phyloP scores from a whole-genome alignment of 2,329 filamentous ascomycete species.

The Geosmithia putterillii region DNA sequence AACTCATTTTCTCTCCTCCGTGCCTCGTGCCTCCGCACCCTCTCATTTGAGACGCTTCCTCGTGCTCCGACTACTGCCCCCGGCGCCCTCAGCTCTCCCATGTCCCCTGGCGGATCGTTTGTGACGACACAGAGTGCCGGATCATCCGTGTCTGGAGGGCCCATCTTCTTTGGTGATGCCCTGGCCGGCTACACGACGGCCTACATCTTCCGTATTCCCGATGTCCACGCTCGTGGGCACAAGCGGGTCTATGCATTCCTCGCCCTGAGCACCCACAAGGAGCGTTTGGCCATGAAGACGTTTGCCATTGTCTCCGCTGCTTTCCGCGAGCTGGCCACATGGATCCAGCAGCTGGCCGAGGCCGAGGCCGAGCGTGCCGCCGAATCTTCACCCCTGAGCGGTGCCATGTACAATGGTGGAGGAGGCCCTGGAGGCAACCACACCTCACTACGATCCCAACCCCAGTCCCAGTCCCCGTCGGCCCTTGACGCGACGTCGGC shows the following conservation, averaged over 20 bases:
- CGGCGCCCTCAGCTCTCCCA: background rate
- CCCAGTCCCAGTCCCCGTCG: slow-evolving; percentile 12
- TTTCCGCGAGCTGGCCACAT: slow-evolving; percentile 51
- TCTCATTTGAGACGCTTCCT: slow-evolving; percentile 55
- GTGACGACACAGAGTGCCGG: slow-evolving; percentile 41
- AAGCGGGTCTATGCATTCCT: slow-evolving; percentile 59
- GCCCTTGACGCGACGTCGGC: slow-evolving; percentile 14
- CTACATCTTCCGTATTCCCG: slow-evolving; percentile 58
- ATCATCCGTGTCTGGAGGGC: slow-evolving; percentile 46
- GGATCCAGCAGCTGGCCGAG: slow-evolving; percentile 55
- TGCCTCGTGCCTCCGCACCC: slow-evolving; percentile 51
- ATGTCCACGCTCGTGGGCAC: slow-evolving; percentile 54
- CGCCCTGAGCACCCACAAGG: slow-evolving; percentile 52
- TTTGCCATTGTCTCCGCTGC: slow-evolving; percentile 50
- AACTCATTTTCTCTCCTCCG: slow-evolving; percentile 56
- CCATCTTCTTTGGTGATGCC: slow-evolving; percentile 57
- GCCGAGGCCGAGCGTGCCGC: slow-evolving; percentile 45
- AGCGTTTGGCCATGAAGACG: slow-evolving; percentile 52
- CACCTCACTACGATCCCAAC: background rate
- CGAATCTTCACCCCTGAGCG: slow-evolving; percentile 27
- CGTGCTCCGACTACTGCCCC: slow-evolving; percentile 33
- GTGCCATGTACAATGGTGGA: slow-evolving; percentile 23
- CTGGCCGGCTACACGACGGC: slow-evolving; percentile 55
- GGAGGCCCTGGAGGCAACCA: slow-evolving; percentile 8
- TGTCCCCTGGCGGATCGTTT: slow-evolving; percentile 26